These are phyloP conservation scores for Backusella circina DNA, from an alignment of 192 early-diverging fungal species.

Conservation along the genomic window DNA sequence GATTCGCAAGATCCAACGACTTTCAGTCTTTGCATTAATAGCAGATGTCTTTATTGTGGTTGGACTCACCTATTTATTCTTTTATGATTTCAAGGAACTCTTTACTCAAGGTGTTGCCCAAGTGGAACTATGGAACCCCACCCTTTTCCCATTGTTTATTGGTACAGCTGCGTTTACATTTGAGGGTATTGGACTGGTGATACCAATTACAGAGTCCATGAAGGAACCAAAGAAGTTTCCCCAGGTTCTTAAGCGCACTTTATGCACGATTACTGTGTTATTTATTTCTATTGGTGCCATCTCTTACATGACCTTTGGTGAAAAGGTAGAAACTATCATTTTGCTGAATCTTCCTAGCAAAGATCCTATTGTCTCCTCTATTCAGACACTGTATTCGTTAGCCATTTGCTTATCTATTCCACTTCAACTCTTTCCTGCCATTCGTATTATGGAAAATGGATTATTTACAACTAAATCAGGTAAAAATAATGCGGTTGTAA, in stretches of 20 bases:
- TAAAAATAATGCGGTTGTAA: conserved; percentile 52
- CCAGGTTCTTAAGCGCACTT: conserved; percentile 40
- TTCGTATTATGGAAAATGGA: conserved; percentile 64
- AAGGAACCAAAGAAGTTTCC: conserved; percentile 54
- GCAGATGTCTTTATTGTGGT: conserved; percentile 90
- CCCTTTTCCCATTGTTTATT: conserved; percentile 83
- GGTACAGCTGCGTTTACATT: conserved; percentile 94
- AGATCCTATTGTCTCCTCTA: conserved; percentile 45
- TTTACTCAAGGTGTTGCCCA: conserved; percentile 55
- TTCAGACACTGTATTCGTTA: conserved; percentile 69
- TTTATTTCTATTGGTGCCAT: conserved; percentile 45
- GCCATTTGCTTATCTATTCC: conserved; percentile 78
- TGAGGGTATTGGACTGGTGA: conserved; percentile 80
- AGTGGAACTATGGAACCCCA: conserved; percentile 62
- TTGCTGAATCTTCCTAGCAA: conserved; percentile 64
- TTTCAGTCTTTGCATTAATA: conserved; percentile 78
- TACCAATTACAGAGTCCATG: conserved; percentile 55
- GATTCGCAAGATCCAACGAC: conserved; percentile 86
- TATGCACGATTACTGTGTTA: conserved; percentile 40
- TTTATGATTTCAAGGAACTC: conserved; percentile 67
- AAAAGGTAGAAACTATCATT: conserved; percentile 67
- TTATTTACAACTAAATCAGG: conserved; percentile 53
- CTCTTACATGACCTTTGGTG: conserved; percentile 67
- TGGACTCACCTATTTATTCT: conserved; percentile 81
- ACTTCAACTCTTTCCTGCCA: conserved; percentile 66